Evolutionary conservation across 805 yeast species (phyloP).

Genomic region (Jamesozyma rosinii): DNA sequence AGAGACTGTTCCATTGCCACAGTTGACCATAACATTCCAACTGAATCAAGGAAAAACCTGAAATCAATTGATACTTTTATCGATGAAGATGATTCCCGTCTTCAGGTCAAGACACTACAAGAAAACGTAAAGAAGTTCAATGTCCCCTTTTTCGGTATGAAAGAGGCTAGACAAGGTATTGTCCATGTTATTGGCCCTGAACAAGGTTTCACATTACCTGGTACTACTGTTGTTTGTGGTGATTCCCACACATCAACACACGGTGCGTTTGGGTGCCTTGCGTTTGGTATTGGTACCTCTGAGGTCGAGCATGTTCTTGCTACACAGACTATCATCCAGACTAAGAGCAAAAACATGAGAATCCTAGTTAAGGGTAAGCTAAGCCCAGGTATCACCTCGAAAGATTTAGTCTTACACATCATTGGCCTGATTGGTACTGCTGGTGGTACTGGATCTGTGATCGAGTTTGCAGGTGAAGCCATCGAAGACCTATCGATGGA

Average conservation of each 20-base stretch:
- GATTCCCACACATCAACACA: constrained; percentile 98
- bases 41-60: constrained; percentile 72
- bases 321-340: constrained; percentile 90
- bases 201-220: constrained; percentile 97
- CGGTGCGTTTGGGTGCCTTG: constrained; percentile 96
- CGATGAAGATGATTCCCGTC: constrained; percentile 80
- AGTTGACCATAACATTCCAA: constrained; percentile 95
- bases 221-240: constrained; percentile 98
- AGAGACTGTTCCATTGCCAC: constrained; percentile 89
- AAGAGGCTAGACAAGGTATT: constrained; percentile 91
- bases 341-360: constrained; percentile 93
- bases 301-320: constrained; percentile 99
- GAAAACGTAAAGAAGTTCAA: constrained; percentile 85
- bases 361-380: constrained; percentile 77
- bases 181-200: constrained; percentile 99
- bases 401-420: constrained; percentile 88
- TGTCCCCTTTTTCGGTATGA: constrained; percentile 89
- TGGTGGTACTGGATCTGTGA: constrained; percentile 96
- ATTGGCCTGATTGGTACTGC: constrained; percentile 98
- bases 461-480: constrained; percentile 95
- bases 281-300: constrained; percentile 98
- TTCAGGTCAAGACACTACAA: constrained; percentile 88
- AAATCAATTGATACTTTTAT: constrained; percentile 71
- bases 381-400: constrained; percentile 84
- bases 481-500: constrained; percentile 87